Base-by-base conservation (phyloP, 2,329 filamentous ascomycete genomes). In the Alternaria ventricosa region DNA sequence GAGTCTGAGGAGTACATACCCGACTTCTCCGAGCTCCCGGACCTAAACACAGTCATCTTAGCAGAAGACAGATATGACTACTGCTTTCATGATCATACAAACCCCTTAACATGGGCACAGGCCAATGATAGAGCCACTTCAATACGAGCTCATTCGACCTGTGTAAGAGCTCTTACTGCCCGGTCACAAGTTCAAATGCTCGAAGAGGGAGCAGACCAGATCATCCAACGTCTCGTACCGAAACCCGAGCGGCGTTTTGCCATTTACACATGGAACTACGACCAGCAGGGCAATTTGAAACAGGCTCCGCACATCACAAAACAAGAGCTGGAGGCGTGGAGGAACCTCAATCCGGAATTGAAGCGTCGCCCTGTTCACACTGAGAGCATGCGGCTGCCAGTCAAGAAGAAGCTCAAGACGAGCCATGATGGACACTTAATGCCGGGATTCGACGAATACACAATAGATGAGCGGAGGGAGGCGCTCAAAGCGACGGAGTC, bases 311-410 rank as follows among this genome's bases (percentile, higher is more conserved):
- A 36, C 33, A 36, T 36, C 33, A 36, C 33, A n/a, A 36, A 36
- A n/a, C 0, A 36, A 36, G 33, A 36, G 33, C 33, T 36, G 0
- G 33, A 36, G 33, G 33, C 33, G 33, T 36, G 33, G 33, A 36
- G 33, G 33, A 36, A 36, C 1, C 33, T 36, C 33, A 15, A 36
- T 9, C 33, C 15, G 33, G 0, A 36, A 36, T 36, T 15, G 33
- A 36, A 36, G 33, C 0, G 0, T 36, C 33, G 7, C 33, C 15
- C 33, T 15, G 0, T 36, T 2, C 4, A 36, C 7, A 4, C 8
- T 36, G 8, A 0, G 3, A 2, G 4, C 15, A 36, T n/a, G 33
- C 33, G 15, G 15, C 33, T 0, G 33, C 33, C 33, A 36, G 0
- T 36, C 0, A n/a, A n/a, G 33, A 36, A 36, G 33, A 36, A 36